Evolutionary conservation across 1,284 basidiomycete genomes (phyloP).

Genomic region (Veloporphyrellus conicus): DNA sequence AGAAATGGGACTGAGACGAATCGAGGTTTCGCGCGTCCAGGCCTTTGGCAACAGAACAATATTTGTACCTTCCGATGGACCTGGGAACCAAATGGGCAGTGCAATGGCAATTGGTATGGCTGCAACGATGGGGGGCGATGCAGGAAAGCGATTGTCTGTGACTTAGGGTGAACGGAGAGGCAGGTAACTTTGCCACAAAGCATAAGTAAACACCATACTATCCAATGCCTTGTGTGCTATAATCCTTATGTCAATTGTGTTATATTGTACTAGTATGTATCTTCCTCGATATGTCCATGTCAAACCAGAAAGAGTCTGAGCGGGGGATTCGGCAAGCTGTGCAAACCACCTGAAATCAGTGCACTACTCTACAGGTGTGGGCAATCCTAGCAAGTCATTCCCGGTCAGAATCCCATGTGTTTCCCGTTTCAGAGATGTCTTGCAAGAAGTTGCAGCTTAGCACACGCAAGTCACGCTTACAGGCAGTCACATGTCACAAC

Average conservation of each 20-base stretch:
- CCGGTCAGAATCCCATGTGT: not conserved
- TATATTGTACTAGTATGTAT: too few relatives aligned
- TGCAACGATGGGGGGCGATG: conserved; percentile 53
- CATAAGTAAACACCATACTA: not conserved
- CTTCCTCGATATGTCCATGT: too few relatives aligned
- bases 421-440: conserved; percentile 11
- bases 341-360: too few relatives aligned
- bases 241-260: too few relatives aligned
- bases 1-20: conserved; percentile 66
- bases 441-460: conserved; percentile 5
- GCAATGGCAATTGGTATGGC: conserved; percentile 64
- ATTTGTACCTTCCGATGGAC: conserved; percentile 62
- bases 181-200: too few relatives aligned
- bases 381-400: not conserved
- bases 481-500: conserved; percentile 32
- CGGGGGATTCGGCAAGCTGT: too few relatives aligned
- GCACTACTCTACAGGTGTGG: conserved; percentile 10
- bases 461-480: conserved; percentile 27
- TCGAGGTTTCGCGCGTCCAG: conserved; percentile 58
- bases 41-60: conserved; percentile 69
- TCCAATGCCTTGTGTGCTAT: not conserved
- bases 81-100: conserved; percentile 53
- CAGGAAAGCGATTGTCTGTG: conserved; percentile 12
- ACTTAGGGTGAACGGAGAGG: too few relatives aligned
- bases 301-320: too few relatives aligned